Evolutionary conservation across 2,329 filamentous ascomycete species (phyloP).

Genomic region (Lachnellula cervina): DNA sequence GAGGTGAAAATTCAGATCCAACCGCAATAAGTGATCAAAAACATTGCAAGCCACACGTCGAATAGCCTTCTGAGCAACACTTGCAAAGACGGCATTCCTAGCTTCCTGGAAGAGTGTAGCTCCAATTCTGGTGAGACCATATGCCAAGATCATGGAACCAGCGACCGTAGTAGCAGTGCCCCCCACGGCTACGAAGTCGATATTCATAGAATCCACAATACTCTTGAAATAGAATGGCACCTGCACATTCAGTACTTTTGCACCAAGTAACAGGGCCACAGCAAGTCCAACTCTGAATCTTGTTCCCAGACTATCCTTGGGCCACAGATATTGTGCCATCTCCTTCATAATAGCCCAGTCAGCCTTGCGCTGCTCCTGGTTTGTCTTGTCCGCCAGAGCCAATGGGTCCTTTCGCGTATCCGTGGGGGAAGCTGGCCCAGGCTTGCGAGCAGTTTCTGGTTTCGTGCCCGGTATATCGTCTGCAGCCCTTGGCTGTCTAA

Average conservation of each 20-base stretch:
- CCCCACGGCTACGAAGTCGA: conserved; percentile 82
- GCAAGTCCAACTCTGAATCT: conserved; percentile 81
- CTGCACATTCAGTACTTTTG: conserved; percentile 95
- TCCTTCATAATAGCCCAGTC: conserved; percentile 99
- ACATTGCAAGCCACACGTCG: conserved; percentile 86
- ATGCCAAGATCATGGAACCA: conserved; percentile 88
- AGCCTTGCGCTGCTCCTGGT: conserved; percentile 86
- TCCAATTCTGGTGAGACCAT: conserved; percentile 82
- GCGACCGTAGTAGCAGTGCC: conserved; percentile 86
- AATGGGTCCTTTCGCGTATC: conserved; percentile 47
- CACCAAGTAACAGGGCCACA: conserved; percentile 77
- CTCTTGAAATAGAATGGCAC: conserved; percentile 99
- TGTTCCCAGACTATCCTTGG: conserved; percentile 77
- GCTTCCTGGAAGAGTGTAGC: conserved; percentile 89
- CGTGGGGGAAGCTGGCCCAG: conserved; percentile 13
- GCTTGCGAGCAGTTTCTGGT: conserved; percentile 22
- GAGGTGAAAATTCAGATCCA: conserved; percentile 92
- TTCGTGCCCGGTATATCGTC: conserved; percentile 20
- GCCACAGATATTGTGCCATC: conserved; percentile 95
- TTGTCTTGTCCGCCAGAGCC: conserved; percentile 61
- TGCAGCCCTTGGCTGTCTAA: conserved; percentile 15
- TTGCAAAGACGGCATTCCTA: conserved; percentile 93
- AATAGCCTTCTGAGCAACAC: conserved; percentile 95
- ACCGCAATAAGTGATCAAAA: conserved; percentile 79
- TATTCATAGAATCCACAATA: conserved; percentile 96